Percentiles rank a stretch among this genome's conserved stretches.
Evolutionary conservation across 2,329 filamentous ascomycete genomes (phyloP).

Genomic region (Lecanicillium sp.): DNA sequence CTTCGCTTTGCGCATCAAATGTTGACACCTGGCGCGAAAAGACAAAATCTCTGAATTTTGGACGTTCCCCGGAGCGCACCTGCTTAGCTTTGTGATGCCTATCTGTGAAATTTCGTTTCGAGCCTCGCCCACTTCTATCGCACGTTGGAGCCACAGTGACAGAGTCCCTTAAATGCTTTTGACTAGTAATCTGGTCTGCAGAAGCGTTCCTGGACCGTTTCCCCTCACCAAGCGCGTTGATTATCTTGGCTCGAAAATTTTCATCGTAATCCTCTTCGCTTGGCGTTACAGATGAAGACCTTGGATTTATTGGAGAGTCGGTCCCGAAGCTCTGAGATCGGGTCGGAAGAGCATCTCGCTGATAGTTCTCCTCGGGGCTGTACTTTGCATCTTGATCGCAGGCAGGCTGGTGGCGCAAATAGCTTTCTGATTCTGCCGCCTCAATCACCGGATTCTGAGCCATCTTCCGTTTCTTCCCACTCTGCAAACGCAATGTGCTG

Average conservation of each 20-base stretch:
- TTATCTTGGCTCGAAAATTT: constrained; percentile 24
- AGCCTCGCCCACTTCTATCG: constrained; percentile 16
- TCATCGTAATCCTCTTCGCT: constrained; percentile 44
- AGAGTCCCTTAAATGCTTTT: not conserved
- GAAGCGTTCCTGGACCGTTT: not conserved
- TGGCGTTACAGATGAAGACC: constrained; percentile 31
- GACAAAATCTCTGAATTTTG: constrained; percentile 46
- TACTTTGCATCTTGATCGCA: no score
- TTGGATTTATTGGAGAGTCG: no score
- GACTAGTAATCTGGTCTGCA: not conserved
- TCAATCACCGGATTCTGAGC: no score
- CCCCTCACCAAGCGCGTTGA: constrained; percentile 9
- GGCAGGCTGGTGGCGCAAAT: no score
- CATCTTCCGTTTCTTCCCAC: no score
- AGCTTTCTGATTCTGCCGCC: no score
- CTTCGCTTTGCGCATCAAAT: constrained; percentile 66
- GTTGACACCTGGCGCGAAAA: constrained; percentile 69
- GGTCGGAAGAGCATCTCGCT: no score
- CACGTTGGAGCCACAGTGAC: not conserved
- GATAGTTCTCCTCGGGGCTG: no score
- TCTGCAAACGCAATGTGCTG: no score
- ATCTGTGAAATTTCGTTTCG: constrained; percentile 19
- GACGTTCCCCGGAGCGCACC: constrained; percentile 8
- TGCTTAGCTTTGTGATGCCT: constrained; percentile 4
- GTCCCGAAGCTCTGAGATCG: no score